Evolutionary conservation across 202 grass and related monocot species (phyloP).

Genomic region (Eragrostis tef): DNA sequence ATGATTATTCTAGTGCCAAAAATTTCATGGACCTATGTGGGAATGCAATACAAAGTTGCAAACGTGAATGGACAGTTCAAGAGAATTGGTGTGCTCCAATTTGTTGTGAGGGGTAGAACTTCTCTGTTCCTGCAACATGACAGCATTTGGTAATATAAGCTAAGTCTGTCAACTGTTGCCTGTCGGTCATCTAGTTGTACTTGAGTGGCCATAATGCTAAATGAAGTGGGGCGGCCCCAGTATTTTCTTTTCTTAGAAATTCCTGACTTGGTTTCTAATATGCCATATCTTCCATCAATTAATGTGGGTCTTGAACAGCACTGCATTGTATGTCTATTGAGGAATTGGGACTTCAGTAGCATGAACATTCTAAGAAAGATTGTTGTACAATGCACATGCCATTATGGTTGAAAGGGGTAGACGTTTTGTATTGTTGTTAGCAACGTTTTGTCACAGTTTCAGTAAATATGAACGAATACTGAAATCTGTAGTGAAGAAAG

Average conservation of each 20-base stretch:
- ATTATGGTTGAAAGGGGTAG: background rate
- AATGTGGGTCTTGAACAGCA: background rate
- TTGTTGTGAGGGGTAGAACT: background rate
- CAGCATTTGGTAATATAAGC: conserved; percentile 28
- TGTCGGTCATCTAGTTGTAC: background rate
- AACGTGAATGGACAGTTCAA: conserved; percentile 1
- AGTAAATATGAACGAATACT: background rate
- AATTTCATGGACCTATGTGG: background rate
- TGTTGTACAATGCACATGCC: background rate
- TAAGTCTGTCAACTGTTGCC: background rate
- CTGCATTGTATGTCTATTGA: background rate
- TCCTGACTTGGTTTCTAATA: background rate
- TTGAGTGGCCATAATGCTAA: background rate
- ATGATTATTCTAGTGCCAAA: background rate
- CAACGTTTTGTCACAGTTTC: background rate
- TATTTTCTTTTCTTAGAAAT: background rate
- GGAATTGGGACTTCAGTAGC: conserved; percentile 2
- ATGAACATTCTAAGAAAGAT: background rate
- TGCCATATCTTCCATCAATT: background rate
- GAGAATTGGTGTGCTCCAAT: background rate
- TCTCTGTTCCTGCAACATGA: background rate
- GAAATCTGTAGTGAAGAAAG: conserved; percentile 14
- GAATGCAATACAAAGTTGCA: background rate
- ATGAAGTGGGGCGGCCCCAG: background rate
- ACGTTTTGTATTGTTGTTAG: background rate